These are phyloP conservation scores for Porcisia hertigi DNA, from an alignment of 208 protist genomes.

Conservation along the genomic window DNA sequence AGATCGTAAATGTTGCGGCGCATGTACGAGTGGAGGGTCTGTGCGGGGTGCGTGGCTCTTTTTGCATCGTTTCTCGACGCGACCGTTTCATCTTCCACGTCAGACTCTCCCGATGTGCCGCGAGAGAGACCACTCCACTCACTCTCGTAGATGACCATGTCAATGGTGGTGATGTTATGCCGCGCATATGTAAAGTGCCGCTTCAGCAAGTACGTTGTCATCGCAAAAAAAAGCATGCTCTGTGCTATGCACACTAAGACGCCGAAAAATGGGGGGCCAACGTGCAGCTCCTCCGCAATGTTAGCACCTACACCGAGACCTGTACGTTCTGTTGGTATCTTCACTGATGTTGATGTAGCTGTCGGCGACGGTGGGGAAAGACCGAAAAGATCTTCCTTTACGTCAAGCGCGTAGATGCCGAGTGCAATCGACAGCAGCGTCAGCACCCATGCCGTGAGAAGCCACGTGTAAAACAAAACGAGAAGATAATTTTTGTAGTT, in stretches of 20 bases:
- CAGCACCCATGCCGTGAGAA: slow-evolving; percentile 74
- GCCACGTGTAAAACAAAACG: slow-evolving; percentile 72
- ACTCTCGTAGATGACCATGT: slow-evolving; percentile 78
- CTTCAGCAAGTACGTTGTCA: slow-evolving; percentile 65
- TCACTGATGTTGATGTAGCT: neutral
- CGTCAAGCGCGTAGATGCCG: slow-evolving; percentile 27
- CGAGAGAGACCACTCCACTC: slow-evolving; percentile 22
- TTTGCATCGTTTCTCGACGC: neutral
- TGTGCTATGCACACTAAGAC: slow-evolving; percentile 77
- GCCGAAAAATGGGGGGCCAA: slow-evolving; percentile 71
- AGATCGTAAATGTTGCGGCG: slow-evolving; percentile 77
- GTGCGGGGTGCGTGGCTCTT: neutral
- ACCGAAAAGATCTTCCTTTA: neutral
- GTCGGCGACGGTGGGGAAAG: neutral
- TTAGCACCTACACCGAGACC: slow-evolving; percentile 32
- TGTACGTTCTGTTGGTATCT: slow-evolving; percentile 1
- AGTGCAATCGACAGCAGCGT: slow-evolving; percentile 49
- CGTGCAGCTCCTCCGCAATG: slow-evolving; percentile 53
- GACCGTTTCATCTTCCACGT: slow-evolving; percentile 4
- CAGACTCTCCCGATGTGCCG: slow-evolving; percentile 21
- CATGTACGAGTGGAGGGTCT: slow-evolving; percentile 32
- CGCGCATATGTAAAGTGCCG: slow-evolving; percentile 72
- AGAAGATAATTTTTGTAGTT: slow-evolving; percentile 93
- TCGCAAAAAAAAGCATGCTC: slow-evolving; percentile 67
- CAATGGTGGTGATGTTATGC: slow-evolving; percentile 88